Evolutionary conservation across 179 eudicot species (phyloP).

Genomic region (Spinacia oleracea): DNA sequence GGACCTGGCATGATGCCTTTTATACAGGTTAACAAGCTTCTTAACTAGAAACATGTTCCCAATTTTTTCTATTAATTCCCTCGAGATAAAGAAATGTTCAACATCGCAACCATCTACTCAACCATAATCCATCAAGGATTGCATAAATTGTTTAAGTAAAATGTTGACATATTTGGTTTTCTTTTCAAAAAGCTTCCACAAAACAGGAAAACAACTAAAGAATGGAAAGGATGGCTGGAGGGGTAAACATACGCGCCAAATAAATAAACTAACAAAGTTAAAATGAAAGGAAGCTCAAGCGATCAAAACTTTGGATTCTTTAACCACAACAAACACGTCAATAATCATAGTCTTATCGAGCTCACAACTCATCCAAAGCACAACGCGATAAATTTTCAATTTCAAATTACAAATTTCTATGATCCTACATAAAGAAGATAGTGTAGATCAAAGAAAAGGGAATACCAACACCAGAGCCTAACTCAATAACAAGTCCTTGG

Average conservation of each 20-base stretch:
- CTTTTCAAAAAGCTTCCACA: neutral
- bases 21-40: too few species aligned
- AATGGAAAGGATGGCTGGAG: too few species aligned
- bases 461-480: conserved; percentile 98
- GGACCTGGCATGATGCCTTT: neutral
- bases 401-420: neutral
- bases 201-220: neutral
- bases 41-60: neutral
- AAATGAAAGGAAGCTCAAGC: neutral
- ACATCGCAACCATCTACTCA: neutral
- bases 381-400: neutral
- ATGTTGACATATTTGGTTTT: neutral
- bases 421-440: neutral
- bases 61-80: neutral
- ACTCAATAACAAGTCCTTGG: conserved; percentile 67
- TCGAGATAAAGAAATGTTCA: neutral
- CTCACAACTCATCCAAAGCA: neutral
- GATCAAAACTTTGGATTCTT: neutral
- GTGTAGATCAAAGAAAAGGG: neutral
- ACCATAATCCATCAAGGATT: neutral
- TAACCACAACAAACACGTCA: neutral
- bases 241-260: neutral
- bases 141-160: neutral
- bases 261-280: neutral
- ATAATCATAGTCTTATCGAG: too few species aligned